These are phyloP conservation scores for Fusarium nanum DNA, from an alignment of 2,329 filamentous ascomycete genomes.

Conservation along the genomic window DNA sequence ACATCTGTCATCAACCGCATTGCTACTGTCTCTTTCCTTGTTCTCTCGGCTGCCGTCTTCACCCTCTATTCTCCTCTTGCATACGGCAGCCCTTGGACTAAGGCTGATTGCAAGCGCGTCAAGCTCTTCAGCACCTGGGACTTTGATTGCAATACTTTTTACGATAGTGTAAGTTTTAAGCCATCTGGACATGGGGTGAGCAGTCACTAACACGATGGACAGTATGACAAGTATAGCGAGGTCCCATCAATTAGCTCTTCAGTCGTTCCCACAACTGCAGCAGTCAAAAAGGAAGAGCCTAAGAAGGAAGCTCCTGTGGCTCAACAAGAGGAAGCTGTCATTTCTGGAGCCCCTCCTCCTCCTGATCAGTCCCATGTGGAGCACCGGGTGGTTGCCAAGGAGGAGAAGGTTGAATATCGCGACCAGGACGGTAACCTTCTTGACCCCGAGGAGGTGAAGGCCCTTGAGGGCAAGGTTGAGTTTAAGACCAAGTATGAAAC, in stretches of 20 bases:
- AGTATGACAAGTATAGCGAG: constrained; percentile 63
- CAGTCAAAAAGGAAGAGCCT: constrained; percentile 40
- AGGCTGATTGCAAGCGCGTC: constrained; percentile 83
- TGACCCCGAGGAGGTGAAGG: constrained; percentile 83
- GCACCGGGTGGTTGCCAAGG: constrained; percentile 65
- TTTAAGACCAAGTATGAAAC: constrained; percentile 98
- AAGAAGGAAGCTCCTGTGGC: constrained; percentile 43
- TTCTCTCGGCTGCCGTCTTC: constrained; percentile 80
- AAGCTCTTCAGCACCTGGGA: constrained; percentile 94
- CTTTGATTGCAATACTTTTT: constrained; percentile 97
- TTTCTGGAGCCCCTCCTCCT: constrained; percentile 62
- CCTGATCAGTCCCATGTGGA: constrained; percentile 53
- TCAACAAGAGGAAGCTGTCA: constrained; percentile 48
- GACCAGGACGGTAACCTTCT: constrained; percentile 94
- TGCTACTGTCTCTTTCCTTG: constrained; percentile 79
- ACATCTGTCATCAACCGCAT: constrained; percentile 77
- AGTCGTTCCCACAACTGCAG: constrained; percentile 47
- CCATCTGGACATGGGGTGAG: neutral
- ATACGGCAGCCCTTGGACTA: constrained; percentile 96
- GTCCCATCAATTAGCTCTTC: constrained; percentile 42
- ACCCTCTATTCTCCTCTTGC: constrained; percentile 87
- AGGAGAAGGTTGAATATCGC: constrained; percentile 92
- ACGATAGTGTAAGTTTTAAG: constrained; percentile 77
- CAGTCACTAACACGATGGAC: constrained; percentile 35
- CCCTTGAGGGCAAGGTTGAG: constrained; percentile 89